Base-by-base conservation (phyloP, 768 basidiomycete genomes). In the Suillus fuscotomentosus region DNA sequence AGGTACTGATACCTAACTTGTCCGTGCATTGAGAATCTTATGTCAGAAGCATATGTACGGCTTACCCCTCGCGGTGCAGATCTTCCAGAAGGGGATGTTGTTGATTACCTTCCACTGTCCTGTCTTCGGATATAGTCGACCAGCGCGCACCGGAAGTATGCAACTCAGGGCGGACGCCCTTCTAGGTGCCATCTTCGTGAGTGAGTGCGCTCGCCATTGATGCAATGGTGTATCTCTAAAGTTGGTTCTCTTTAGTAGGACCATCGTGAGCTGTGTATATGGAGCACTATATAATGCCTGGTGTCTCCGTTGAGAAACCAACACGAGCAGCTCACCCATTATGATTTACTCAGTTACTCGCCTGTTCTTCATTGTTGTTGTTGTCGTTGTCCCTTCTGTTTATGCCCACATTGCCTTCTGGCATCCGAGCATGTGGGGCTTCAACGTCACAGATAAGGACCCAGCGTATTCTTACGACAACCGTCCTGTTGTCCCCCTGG, bases 371-470 rank as follows among this genome's bases (percentile, higher is more conserved):
- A 48, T 43, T 27, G 20, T 41, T 20, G 14, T 39, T 34, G 24
- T 14, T 3, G 64, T 50, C 20, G 53, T 54, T 7, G 31, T 36
- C 20, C 50, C 48, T 42, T 45, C 34, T 66, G 53, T 61, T 7
- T 17, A 45, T 36, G 63, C 59, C 22, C 63, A 64, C 60, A 64
- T 64, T 60, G 74, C 70, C 2, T 53, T 79, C 2, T 80, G 69
- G 69, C 69, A 77, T 51, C 68, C 71, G 0, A 70, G 71, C 54
- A 80, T 80, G 76, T 81, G 65, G 60, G 80, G 80, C 3, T 81
- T 78, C 71, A 80, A 81, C 64, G 72, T 76, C 7, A 75, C 75
- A 14, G 67, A 64, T 34, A 41, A 76, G 43, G 34, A 54, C 31
- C 53, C 53, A 36, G 74, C 74, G 2, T 77, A 69, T 66, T 34